Percentiles rank a stretch among this genome's conserved stretches.
These are phyloP conservation scores for Pythium periplocum DNA, from an alignment of 352 stramenopile species.

Conservation along the genomic window DNA sequence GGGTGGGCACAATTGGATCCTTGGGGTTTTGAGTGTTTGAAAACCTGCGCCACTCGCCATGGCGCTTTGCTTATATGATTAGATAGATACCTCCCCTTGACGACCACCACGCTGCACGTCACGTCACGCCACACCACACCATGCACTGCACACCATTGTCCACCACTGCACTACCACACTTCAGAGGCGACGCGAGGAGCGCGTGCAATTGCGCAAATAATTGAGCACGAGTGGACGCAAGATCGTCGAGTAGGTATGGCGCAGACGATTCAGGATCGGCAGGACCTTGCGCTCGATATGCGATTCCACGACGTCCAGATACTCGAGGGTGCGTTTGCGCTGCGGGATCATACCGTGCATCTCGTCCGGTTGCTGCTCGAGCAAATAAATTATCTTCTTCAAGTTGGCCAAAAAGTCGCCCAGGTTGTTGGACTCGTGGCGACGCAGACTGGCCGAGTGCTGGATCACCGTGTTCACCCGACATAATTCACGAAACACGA, in stretches of 20 bases:
- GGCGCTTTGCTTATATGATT: too few relatives aligned
- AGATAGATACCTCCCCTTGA: too few relatives aligned
- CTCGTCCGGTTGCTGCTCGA: conserved; percentile 75
- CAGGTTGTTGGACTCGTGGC: conserved; percentile 78
- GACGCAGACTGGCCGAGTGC: conserved; percentile 62
- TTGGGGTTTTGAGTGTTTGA: too few relatives aligned
- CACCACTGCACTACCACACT: too few relatives aligned
- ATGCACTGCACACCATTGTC: too few relatives aligned
- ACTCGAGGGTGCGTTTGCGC: conserved; percentile 68
- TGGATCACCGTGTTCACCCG: conserved; percentile 79
- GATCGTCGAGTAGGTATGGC: conserved; percentile 78
- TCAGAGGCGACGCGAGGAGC: conserved; percentile 41
- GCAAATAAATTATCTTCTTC: conserved; percentile 89
- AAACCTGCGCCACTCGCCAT: too few relatives aligned
- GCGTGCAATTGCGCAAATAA: conserved; percentile 65
- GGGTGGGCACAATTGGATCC: too few relatives aligned
- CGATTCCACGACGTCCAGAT: conserved; percentile 76
- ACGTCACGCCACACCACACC: too few relatives aligned
- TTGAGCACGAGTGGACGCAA: conserved; percentile 70
- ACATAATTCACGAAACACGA: conserved; percentile 77
- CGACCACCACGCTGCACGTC: too few relatives aligned
- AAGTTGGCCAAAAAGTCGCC: conserved; percentile 79
- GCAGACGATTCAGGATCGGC: conserved; percentile 70
- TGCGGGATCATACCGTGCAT: conserved; percentile 67
- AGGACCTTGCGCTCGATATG: conserved; percentile 83